Base-by-base conservation (phyloP, 176 grass and related monocot genomes). In the Dendrocalamus sinicus region DNA sequence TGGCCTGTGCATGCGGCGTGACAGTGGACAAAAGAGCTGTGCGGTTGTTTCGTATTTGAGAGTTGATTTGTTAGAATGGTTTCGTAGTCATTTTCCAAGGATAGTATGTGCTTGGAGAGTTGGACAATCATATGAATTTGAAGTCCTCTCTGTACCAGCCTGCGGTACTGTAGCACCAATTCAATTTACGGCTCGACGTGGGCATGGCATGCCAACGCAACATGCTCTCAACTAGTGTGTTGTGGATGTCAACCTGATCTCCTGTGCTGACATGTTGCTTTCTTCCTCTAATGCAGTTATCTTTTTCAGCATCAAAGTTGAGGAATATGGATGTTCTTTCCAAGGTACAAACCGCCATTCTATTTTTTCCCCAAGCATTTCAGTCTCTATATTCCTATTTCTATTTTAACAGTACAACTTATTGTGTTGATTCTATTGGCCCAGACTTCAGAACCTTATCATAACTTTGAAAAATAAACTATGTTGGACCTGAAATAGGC, bases 241-340 rank as follows among this genome's bases (percentile, higher is more conserved):
- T 59, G 3, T 86, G 45, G 20, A 64, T 75, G 72, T 19, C 44
- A 60, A 86, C 78, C 20, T 80, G 57, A 76, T 58, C 68, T 53
- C 32, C 48, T 73, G 22, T 55, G 20, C 72, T 91, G 45, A 70
- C 78, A 51, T 65, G 22, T 51, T 77, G 43, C 72, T 71, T 57
- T 72, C n/a, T 80, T 85, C 45, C 59, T 75, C 51, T 69, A 40
- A 75, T 81, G n/a, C 79, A 98, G 96, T 79, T 95, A 55, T 98
- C 96, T 3, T 85, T 98, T 63, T 94, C 91, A 84, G 96, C 96
- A 60, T 90, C 88, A 0, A 95, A 95, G 67, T 81, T 98, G 64
- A 79, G 78, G 61, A 79, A 96, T 45, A 91, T 84, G 80, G 93
- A 98, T 88, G 82, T 70, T 43, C 76, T 98, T 81, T 98, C 96